Evolutionary conservation across 2,329 filamentous ascomycete species (phyloP), one percentile per base, ranked within the genome.

Genomic region (Penicillium italicum): DNA sequence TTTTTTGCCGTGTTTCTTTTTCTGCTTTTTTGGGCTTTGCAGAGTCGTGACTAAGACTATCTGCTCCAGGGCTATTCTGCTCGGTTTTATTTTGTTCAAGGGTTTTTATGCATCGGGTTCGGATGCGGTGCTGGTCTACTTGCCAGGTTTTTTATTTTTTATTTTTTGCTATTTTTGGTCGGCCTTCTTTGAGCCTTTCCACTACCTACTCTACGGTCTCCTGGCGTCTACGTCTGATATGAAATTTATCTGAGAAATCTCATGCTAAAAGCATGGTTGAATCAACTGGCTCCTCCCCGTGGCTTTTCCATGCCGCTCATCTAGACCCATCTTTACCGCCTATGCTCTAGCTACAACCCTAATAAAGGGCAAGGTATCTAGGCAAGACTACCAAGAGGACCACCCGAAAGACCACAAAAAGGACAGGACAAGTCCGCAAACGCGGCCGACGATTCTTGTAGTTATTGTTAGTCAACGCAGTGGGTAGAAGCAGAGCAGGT

Each of bases 1-100:
- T 45, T 20, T 51, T 55, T 45, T 20, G n/a, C 53, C 50, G 14
- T 26, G 22, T 36, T 49, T 59, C 46, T 60, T 42, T 42, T 30
- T 54, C 44, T 40, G 14, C 24, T 50, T 40, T 24, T 47, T 45
- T 16, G n/a, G 33, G n/a, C 26, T 33, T 43, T 18, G 20, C 16
- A n/a, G 14, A 18, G 18, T 24, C 26, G 16, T n/a, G 36, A 9
- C 26, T 38, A 9, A 5, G 30, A n/a, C 12, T 44, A 12, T 22
- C 11, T 16, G 26, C 37, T 28, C 26, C 8, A 28, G 26, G 8
- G 26, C 26, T 44, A 16, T 30, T 37, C 34, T 36, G 5, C 50
- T 54, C 16, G 18, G 18, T 34, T 56, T 4, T 40, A 20, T 38
- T 50, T 31, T 45, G n/a, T 50, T 53, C 22, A 24, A 33, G 42